Evolutionary conservation across 1,139 yeast species (phyloP).

Genomic region (Candida buenavistaensis): DNA sequence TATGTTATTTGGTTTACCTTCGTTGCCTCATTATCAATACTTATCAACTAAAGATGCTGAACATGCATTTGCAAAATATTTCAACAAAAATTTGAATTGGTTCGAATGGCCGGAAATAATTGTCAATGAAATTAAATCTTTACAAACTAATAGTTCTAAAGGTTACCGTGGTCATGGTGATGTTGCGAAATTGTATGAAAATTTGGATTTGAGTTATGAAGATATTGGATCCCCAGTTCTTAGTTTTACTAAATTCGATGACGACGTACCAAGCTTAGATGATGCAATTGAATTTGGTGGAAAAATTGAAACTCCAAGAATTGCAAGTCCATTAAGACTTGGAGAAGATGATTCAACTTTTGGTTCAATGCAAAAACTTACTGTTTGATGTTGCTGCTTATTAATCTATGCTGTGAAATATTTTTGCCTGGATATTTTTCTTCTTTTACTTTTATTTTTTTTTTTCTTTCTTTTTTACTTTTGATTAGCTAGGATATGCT

Average conservation of each 20-base stretch:
- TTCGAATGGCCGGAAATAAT: conserved; percentile 12
- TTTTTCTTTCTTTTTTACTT: neutral
- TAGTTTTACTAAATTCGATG: conserved; percentile 12
- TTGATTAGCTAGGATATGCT: neutral
- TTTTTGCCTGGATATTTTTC: too few species aligned
- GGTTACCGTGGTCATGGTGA: conserved; percentile 34
- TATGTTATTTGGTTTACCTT: conserved; percentile 55
- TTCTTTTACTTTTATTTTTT: too few species aligned
- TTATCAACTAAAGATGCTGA: conserved; percentile 41
- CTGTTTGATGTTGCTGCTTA: conserved; percentile 1
- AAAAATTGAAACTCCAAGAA: conserved; percentile 2
- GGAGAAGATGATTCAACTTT: conserved; percentile 1
- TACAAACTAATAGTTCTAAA: conserved; percentile 8
- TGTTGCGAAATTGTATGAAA: conserved; percentile 30
- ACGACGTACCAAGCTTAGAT: conserved; percentile 11
- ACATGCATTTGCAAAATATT: conserved; percentile 25
- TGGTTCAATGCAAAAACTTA: conserved; percentile 1
- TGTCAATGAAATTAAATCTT: conserved; percentile 14
- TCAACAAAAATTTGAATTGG: conserved; percentile 31
- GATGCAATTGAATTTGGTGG: conserved; percentile 13
- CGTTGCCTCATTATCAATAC: conserved; percentile 55
- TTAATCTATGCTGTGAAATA: too few species aligned
- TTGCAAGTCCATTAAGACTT: conserved; percentile 10
- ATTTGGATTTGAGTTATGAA: conserved; percentile 24
- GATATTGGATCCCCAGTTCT: conserved; percentile 20